Conservation (phyloP, 306 rosid genomes). For the Quercus suber region DNA sequence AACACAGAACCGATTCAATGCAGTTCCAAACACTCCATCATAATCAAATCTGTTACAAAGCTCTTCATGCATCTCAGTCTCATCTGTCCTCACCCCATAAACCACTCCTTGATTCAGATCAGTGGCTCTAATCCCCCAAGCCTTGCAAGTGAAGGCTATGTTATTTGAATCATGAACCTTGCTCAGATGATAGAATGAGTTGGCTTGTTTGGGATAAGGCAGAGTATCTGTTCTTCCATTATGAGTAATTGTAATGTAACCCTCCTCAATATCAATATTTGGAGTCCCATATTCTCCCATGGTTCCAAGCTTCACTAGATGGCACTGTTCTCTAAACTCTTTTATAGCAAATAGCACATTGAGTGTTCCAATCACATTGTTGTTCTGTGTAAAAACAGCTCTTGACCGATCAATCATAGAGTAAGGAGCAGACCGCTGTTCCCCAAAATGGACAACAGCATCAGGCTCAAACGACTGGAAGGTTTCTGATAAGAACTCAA, state of each 20-base stretch:
- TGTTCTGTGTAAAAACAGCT: constrained; percentile 88
- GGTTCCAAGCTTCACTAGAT: constrained; percentile 94
- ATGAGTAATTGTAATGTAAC: constrained; percentile 89
- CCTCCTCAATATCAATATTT: constrained; percentile 95
- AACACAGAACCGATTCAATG: constrained; percentile 90
- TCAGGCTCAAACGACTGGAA: constrained; percentile 86
- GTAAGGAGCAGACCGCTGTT: constrained; percentile 93
- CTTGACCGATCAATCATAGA: constrained; percentile 96
- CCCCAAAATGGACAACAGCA: constrained; percentile 93
- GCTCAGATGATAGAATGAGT: constrained; percentile 95
- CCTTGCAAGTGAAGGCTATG: constrained; percentile 98
- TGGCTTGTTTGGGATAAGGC: constrained; percentile 96
- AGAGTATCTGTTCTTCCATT: constrained; percentile 94
- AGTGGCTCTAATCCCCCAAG: constrained; percentile 97
- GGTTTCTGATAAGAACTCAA: constrained; percentile 82
- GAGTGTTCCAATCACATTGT: constrained; percentile 86
- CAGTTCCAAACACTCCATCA: constrained; percentile 94
- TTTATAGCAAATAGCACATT: constrained; percentile 95
- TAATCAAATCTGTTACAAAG: constrained; percentile 82
- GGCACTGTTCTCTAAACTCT: constrained; percentile 85
- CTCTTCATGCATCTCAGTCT: constrained; percentile 84
- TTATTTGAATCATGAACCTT: constrained; percentile 96
- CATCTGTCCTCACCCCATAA: constrained; percentile 81
- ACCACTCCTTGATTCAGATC: constrained; percentile 98
- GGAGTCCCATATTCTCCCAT: constrained; percentile 99